Conservation (phyloP, 1,139 yeast genomes). For the Candida tropicalis region DNA sequence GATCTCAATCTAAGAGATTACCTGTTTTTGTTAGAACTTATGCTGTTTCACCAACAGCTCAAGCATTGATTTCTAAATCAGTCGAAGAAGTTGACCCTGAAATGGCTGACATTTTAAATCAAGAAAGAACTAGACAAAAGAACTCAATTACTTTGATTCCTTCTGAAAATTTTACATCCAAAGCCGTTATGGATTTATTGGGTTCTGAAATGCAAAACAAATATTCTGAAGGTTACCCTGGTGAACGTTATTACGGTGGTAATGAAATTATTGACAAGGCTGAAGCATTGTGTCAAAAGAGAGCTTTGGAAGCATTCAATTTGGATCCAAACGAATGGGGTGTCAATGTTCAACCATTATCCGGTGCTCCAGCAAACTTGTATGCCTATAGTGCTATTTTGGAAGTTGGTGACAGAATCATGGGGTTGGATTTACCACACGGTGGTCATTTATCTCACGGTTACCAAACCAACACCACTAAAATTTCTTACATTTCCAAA, state of each 20-base stretch:
- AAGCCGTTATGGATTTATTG: constrained; percentile 89
- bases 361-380: constrained; percentile 96
- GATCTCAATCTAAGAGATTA: constrained; percentile 18
- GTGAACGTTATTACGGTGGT: constrained; percentile 97
- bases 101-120: constrained; percentile 71
- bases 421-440: constrained; percentile 97
- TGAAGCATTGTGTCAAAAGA: constrained; percentile 84
- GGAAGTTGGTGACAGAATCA: constrained; percentile 88
- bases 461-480: constrained; percentile 84
- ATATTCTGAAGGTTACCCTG: constrained; percentile 98
- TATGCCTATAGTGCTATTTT: constrained; percentile 91
- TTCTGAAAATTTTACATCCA: constrained; percentile 92
- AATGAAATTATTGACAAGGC: constrained; percentile 92
- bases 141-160: constrained; percentile 91
- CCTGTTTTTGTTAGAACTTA: constrained; percentile 26
- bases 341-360: constrained; percentile 89
- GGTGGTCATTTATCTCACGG: constrained; percentile 98
- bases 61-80: constrained; percentile 59
- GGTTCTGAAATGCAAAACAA: constrained; percentile 98
- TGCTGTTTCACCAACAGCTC: constrained; percentile 53
- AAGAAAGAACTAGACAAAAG: constrained; percentile 82
- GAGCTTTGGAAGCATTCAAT: constrained; percentile 86
- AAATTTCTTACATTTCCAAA: constrained; percentile 88
- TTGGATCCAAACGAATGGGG: constrained; percentile 87
- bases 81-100: constrained; percentile 81